phyloP scores from a whole-genome alignment of 1,284 basidiomycete genomes.

The Microbotryum scabiosae region DNA sequence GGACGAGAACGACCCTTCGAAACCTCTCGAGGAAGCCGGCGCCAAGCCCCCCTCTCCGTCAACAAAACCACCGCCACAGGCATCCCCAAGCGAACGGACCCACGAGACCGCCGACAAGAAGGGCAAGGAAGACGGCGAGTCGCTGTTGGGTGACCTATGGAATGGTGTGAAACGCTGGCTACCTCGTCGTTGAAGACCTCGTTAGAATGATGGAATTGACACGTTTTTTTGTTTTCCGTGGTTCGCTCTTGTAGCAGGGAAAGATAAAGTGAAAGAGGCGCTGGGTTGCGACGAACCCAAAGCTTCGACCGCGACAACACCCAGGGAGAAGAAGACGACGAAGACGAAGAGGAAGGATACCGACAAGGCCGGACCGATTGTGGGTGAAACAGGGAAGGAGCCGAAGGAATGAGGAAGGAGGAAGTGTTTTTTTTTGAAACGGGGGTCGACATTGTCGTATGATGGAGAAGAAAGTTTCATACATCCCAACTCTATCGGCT shows the following conservation, averaged over 20 bases:
- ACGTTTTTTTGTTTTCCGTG: not conserved
- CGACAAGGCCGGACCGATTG: not conserved
- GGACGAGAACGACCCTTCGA: not conserved
- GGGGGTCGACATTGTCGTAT: too few relatives aligned
- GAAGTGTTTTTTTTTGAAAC: too few relatives aligned
- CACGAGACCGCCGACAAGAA: not conserved
- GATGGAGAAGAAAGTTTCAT: too few relatives aligned
- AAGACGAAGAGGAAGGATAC: not conserved
- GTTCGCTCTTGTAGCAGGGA: conserved; percentile 3
- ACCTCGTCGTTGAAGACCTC: not conserved
- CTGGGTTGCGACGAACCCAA: conserved; percentile 8
- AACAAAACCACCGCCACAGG: not conserved
- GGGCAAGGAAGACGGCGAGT: conserved; percentile 5
- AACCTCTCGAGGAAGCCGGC: not conserved
- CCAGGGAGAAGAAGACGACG: not conserved
- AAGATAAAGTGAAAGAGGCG: conserved; percentile 14
- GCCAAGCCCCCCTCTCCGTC: not conserved
- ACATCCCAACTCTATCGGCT: too few relatives aligned
- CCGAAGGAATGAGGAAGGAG: too few relatives aligned
- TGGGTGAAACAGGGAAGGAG: too few relatives aligned
- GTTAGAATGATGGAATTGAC: conserved; percentile 3
- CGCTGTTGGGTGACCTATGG: conserved; percentile 23
- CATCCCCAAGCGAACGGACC: not conserved
- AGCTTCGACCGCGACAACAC: not conserved
- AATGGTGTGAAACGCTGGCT: conserved; percentile 28